Conservation (phyloP, 306 rosid species). For the Sphenostylis stenocarpa region DNA sequence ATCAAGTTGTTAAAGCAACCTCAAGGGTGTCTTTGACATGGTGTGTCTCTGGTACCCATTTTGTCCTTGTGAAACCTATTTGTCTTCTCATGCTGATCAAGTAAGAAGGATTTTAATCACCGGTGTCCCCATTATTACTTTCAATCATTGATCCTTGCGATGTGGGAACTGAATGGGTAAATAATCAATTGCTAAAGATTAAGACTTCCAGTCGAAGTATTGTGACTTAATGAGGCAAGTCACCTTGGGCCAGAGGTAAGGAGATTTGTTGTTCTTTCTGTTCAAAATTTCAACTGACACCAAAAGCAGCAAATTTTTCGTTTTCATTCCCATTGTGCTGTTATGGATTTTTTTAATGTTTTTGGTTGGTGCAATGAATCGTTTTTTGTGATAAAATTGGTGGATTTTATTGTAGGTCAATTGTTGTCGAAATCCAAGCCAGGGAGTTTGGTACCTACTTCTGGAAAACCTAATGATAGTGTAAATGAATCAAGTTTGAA, state of each 20-base stretch:
- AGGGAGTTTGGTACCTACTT: neutral
- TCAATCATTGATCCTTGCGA: neutral
- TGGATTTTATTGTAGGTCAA: neutral
- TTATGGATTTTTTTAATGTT: neutral
- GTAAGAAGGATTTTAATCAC: neutral
- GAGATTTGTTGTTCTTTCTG: neutral
- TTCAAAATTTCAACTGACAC: neutral
- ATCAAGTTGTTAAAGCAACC: slow-evolving; percentile 73
- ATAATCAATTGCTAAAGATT: neutral
- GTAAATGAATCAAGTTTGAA: neutral
- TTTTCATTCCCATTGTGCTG: neutral
- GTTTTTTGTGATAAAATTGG: neutral
- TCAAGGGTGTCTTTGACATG: slow-evolving; percentile 36
- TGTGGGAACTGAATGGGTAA: neutral
- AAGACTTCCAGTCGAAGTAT: neutral
- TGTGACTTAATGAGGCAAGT: neutral
- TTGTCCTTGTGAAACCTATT: neutral
- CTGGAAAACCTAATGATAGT: neutral
- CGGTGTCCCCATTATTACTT: neutral
- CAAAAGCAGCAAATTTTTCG: neutral
- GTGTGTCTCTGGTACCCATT: neutral
- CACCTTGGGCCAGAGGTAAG: neutral
- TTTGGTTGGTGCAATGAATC: neutral
- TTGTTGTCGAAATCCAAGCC: neutral
- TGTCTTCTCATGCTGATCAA: neutral